Evolutionary conservation across 2,329 filamentous ascomycete genomes (phyloP), one percentile per base, ranked within the genome.

Genomic region (Aspergillus fumigatiaffinis): DNA sequence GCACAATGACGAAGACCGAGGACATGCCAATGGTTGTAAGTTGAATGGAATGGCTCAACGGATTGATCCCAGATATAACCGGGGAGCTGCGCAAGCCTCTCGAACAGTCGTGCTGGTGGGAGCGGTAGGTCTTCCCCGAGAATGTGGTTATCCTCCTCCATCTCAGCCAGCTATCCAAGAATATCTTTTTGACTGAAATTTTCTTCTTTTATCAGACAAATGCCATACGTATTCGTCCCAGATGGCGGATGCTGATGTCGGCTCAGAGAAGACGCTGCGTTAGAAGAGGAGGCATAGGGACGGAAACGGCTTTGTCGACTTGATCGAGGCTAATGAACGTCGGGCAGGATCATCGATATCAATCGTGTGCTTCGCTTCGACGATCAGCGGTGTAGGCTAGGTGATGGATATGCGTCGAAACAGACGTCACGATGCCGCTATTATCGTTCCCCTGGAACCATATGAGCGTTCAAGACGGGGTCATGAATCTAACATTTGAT

Each of bases 21-120:
- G 65, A 89, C 82, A 73, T 90, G 87, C 91, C 92, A 97, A 78
- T 92, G 92, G 73, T 95, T 91, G 75, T 96, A 97, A 66, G 87
- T 91, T 52, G 84, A 77, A 61, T 78, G 76, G 53, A 77, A 74
- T 8, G 76, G 76, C 52, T 73, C 71, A 60, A 73, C 63, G 17
- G 83, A 80, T 63, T 90, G 87, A 73, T 92, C 88, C 89, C 89
- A 92, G 6, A 83, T 85, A 71, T 91, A 92, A 53, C 88, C 89
- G 49, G 87, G 82, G 62, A 92, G 81, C 71, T 90, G 87, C 60
- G 84, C 82, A 63, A 92, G 80, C 52, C 89, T 84, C 71, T 92
- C 88, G 66, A 87, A 88, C 53, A 92, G 82, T 66, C 87, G 84
- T 63, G 82, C 79, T 47, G 87, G 88, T 58, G 87, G 86, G 70